Base-by-base conservation (phyloP, 805 yeast species). In the Candida gorgasii region DNA sequence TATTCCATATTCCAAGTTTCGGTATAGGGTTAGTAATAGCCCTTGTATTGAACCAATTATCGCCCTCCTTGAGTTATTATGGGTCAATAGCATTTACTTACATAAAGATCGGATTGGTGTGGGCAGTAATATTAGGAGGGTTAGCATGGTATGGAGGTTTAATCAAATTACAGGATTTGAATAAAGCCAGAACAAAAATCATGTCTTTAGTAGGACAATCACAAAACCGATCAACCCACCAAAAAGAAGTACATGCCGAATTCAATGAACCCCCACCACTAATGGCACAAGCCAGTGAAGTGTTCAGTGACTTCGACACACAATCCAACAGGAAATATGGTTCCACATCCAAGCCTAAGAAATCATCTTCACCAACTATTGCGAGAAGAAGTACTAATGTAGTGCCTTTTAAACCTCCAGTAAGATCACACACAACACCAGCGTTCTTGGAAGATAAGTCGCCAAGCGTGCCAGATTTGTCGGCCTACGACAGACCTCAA, bases 121-220 rank as follows among this genome's bases (percentile, higher is more conserved):
- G 65, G 61, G 58, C 51, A 1, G 42, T 51, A 1, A 28, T 61
- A 4, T 24, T 58, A 1, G 66, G 59, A 12, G 56, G 52, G 0
- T 45, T 50, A 8, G 51, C 51, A 28, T 60, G 67, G 64, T 65
- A 64, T 48, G 36, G 53, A n/a, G 72, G 72, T 2, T 29, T 62
- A 13, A 38, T 47, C 24, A 47, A 48, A 24, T 3, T 45, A 4
- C 47, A 45, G 22, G 49, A 48, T 15, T 23, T 38, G 7, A 16
- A 29, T 8, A 11, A 24, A 3, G 5, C 42, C 3, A 36, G 31
- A 13, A 20, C 26, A 4, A 40, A 16, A 36, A 12, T 35, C 15
- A 19, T 23, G 34, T n/a, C n/a, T n/a, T n/a, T n/a, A n/a, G n/a
- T n/a, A 20, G 13, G 5, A 6, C 23, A 12, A 19, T 23, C 6